phyloP scores from a whole-genome alignment of 306 rosid genomes.

The Oxytropis ochrocephala region DNA sequence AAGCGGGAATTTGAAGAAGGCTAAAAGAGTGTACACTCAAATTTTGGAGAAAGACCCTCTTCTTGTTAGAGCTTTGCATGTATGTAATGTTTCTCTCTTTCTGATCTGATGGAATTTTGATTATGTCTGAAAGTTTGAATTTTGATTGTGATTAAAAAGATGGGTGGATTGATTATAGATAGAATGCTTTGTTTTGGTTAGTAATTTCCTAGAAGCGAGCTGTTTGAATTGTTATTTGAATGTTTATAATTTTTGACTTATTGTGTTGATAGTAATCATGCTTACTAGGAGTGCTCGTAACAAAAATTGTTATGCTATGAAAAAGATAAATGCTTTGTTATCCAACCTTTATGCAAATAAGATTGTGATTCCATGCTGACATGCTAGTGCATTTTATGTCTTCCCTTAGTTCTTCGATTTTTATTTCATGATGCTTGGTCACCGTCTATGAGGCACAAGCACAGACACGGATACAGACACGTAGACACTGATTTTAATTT shows the following conservation, averaged over 20 bases:
- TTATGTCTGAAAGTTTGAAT: background rate
- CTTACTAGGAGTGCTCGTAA: background rate
- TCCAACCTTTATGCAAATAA: background rate
- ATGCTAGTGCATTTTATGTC: background rate
- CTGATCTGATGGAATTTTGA: background rate
- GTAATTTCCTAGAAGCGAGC: background rate
- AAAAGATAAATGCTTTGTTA: background rate
- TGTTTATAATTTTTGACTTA: background rate
- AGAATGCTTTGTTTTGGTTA: slow-evolving; percentile 12
- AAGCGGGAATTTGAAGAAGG: slow-evolving; percentile 54
- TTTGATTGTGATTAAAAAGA: background rate
- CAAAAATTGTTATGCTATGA: background rate
- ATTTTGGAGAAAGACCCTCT: slow-evolving; percentile 68
- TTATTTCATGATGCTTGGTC: background rate
- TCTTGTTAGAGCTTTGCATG: slow-evolving; percentile 82
- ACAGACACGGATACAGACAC: too few species aligned
- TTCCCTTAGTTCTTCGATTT: background rate
- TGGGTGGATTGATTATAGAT: background rate
- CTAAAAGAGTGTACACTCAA: slow-evolving; percentile 57
- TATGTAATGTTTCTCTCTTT: slow-evolving; percentile 60
- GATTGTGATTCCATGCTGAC: background rate
- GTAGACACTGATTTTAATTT: too few species aligned
- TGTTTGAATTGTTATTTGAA: background rate
- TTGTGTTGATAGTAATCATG: background rate
- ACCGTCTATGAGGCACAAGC: too few species aligned